Evolutionary conservation across 257 asterid species (phyloP).

Genomic region (Paulownia fortunei): DNA sequence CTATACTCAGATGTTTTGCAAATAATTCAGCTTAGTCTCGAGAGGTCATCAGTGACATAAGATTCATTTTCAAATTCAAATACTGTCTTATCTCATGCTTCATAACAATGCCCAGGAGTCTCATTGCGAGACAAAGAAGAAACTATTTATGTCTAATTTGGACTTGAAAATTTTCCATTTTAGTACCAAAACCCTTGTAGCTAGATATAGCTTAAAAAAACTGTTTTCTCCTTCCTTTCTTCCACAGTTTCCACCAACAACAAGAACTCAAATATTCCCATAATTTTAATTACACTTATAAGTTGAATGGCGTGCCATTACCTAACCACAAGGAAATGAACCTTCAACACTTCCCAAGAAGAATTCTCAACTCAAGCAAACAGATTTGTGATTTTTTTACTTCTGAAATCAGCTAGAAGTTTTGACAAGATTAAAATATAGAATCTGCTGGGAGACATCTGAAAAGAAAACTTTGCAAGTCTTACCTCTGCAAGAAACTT

Average conservation of each 20-base stretch:
- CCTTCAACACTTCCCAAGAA: constrained; percentile 1
- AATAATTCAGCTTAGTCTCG: background rate
- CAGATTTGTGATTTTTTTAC: background rate
- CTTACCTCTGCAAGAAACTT: constrained; percentile 75
- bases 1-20: background rate
- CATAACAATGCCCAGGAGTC: background rate
- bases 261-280: background rate
- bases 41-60: background rate
- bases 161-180: background rate
- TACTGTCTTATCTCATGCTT: constrained; percentile 8
- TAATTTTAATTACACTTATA: background rate
- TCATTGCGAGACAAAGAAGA: background rate
- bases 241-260: background rate
- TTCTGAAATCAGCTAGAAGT: background rate
- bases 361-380: background rate
- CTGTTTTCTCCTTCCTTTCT: background rate
- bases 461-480: constrained; percentile 5
- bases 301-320: constrained; percentile 1
- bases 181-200: background rate
- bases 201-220: background rate
- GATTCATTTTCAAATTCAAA: background rate
- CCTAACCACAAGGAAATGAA: background rate
- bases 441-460: background rate
- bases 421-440: background rate
- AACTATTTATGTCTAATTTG: background rate